These are phyloP conservation scores for Auricularia sp. DNA, from an alignment of 768 basidiomycete genomes.

Conservation along the genomic window DNA sequence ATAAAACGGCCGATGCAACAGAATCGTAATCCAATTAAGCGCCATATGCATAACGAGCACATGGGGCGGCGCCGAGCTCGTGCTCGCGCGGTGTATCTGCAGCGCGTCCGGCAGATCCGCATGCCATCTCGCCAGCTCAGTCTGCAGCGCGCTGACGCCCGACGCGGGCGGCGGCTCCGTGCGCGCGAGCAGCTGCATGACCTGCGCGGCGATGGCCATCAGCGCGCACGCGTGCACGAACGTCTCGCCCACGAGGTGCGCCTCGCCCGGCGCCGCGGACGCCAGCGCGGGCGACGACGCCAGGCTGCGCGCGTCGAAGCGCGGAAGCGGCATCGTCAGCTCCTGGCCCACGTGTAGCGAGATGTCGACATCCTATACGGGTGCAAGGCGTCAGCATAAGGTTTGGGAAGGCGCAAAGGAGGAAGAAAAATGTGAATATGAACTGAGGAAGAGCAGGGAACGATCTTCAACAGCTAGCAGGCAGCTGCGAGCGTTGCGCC, in stretches of 20 bases:
- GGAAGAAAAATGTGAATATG: too few relatives aligned
- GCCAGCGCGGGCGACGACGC: not conserved
- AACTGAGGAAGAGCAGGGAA: too few relatives aligned
- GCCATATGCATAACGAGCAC: not conserved
- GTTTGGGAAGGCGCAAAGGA: too few relatives aligned
- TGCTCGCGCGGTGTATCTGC: not conserved
- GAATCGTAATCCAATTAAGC: not conserved
- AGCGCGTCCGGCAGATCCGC: not conserved
- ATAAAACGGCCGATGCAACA: conserved; percentile 2
- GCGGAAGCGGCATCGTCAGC: not conserved
- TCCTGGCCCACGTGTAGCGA: not conserved
- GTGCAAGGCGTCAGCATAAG: too few relatives aligned
- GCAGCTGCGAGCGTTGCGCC: too few relatives aligned
- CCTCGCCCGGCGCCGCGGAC: not conserved
- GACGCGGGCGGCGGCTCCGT: not conserved
- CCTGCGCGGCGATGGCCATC: not conserved
- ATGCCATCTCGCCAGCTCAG: not conserved
- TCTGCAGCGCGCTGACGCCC: not conserved
- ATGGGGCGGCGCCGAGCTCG: not conserved
- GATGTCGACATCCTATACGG: not conserved
- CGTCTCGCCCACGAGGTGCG: not conserved
- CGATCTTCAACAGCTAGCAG: too few relatives aligned
- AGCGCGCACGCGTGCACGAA: not conserved
- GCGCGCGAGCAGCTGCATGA: not conserved
- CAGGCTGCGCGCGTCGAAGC: too few relatives aligned